Evolutionary conservation across 768 basidiomycete species (phyloP).

Genomic region (Phanerodontia chrysosporium): DNA sequence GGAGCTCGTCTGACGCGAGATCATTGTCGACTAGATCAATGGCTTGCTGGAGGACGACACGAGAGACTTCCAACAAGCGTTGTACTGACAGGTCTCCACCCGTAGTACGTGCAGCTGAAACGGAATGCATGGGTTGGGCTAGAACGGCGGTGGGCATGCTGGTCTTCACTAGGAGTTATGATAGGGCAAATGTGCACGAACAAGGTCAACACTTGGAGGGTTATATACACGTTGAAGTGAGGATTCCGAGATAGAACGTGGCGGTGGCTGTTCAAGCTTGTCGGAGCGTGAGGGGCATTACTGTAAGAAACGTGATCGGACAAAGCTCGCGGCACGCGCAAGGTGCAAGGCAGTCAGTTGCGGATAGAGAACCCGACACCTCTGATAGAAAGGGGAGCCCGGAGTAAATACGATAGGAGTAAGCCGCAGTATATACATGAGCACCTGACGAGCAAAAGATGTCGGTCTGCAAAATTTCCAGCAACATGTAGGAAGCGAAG

Average conservation of each 20-base stretch:
- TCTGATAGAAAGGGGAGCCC: slow-evolving; percentile 2
- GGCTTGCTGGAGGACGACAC: slow-evolving; percentile 66
- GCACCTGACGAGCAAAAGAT: slow-evolving; percentile 27
- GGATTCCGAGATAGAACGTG: background rate
- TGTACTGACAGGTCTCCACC: slow-evolving; percentile 26
- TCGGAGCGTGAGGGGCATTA: background rate
- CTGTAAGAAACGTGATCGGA: background rate
- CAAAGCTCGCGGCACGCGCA: background rate
- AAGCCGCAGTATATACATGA: slow-evolving; percentile 2
- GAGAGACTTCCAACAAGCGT: slow-evolving; percentile 64
- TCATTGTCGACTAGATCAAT: slow-evolving; percentile 65
- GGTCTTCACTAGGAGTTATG: background rate
- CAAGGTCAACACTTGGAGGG: background rate
- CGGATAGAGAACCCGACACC: background rate
- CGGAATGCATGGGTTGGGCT: background rate
- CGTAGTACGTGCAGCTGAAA: background rate
- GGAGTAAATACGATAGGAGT: background rate
- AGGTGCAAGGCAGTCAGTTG: background rate
- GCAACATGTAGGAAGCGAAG: slow-evolving; percentile 41
- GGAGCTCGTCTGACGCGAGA: slow-evolving; percentile 64
- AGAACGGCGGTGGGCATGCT: background rate
- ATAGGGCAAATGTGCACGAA: background rate
- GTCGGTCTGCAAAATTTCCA: slow-evolving; percentile 83
- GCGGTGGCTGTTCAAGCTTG: background rate
- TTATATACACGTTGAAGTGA: background rate